Conservation (phyloP, 768 basidiomycete genomes). For the Phlegmacium glaucopus region DNA sequence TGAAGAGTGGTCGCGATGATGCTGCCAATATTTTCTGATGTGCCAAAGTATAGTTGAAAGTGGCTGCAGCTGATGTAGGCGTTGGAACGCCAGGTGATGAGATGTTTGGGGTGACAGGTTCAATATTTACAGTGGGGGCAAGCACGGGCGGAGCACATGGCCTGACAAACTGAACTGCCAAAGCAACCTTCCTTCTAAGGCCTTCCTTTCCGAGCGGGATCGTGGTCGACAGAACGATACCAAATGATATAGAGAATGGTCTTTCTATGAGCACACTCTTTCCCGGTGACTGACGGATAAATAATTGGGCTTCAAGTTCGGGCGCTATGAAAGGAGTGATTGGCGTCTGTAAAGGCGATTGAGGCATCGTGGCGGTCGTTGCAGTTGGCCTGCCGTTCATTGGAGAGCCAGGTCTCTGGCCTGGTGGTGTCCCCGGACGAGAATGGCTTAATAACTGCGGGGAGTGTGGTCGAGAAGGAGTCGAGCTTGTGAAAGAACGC, state of each 20-base stretch:
- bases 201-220: constrained; percentile 31
- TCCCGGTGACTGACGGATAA: constrained; percentile 48
- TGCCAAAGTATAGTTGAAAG: constrained; percentile 50
- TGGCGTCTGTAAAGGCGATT: constrained; percentile 27
- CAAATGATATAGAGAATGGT: constrained; percentile 57
- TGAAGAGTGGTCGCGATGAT: constrained; percentile 31
- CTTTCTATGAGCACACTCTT: constrained; percentile 45
- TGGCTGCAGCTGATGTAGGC: constrained; percentile 41
- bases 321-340: constrained; percentile 19
- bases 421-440: constrained; percentile 51
- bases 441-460: constrained; percentile 39
- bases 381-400: constrained; percentile 42
- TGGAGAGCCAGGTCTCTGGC: constrained; percentile 38
- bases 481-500: constrained; percentile 36
- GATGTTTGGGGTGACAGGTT: constrained; percentile 28
- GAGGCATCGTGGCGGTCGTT: constrained; percentile 30
- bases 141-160: constrained; percentile 31
- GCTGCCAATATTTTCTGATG: constrained; percentile 47
- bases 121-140: constrained; percentile 15
- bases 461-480: constrained; percentile 55
- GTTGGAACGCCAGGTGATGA: constrained; percentile 55
- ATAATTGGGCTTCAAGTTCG: constrained; percentile 56
- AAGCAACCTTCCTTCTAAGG: constrained; percentile 37
- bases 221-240: constrained; percentile 47
- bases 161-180: constrained; percentile 68